phyloP scores from a whole-genome alignment of 306 rosid species.

The Pyrus betulifolia region DNA sequence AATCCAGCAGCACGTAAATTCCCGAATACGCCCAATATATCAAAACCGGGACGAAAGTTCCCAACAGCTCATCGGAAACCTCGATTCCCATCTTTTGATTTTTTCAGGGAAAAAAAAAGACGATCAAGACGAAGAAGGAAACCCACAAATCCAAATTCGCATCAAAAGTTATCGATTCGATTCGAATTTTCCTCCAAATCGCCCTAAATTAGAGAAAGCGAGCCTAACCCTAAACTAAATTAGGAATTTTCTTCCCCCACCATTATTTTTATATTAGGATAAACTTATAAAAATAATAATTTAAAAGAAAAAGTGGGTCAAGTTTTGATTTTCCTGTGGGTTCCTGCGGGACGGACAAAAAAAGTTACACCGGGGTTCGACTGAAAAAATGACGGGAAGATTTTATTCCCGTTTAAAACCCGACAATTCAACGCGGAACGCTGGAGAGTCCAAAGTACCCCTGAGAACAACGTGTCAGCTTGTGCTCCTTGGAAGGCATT shows the following conservation, averaged over 20 bases:
- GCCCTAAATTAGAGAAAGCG: not conserved
- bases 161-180: not conserved
- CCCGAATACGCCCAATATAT: conserved; percentile 88
- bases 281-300: not conserved
- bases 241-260: not conserved
- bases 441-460: not conserved
- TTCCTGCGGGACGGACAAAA: conserved; percentile 6
- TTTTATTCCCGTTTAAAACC: not conserved
- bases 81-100: conserved; percentile 48
- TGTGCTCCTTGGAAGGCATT: not conserved
- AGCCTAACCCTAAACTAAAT: conserved; percentile 2
- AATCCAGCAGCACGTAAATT: conserved; percentile 57
- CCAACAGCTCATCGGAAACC: conserved; percentile 80
- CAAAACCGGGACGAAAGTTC: conserved; percentile 74
- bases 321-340: not conserved
- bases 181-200: not conserved
- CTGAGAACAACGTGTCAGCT: not conserved
- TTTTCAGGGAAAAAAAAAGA: not conserved
- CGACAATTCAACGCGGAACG: not conserved
- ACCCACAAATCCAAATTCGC: conserved; percentile 14
- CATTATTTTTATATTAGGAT: not conserved
- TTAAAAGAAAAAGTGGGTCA: not conserved
- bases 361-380: conserved; percentile 3
- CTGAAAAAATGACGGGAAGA: not conserved
- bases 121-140: not conserved